Conservation (phyloP, 2,329 filamentous ascomycete genomes). For the Aspergillus vadensis region DNA sequence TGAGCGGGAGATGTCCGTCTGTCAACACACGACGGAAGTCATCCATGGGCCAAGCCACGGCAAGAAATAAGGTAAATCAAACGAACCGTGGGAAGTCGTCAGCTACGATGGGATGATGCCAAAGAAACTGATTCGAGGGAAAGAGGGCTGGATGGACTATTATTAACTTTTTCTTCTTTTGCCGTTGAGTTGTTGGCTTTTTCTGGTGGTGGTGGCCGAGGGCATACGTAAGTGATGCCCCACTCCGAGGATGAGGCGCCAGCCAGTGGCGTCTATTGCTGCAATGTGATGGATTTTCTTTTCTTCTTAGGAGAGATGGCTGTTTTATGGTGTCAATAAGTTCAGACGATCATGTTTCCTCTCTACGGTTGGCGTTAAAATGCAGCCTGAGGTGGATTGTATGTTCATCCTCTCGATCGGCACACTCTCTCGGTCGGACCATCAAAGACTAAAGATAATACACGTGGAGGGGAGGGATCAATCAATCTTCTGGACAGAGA, state of each 20-base stretch:
- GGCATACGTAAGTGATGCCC: conserved; percentile 10
- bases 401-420: too few species aligned
- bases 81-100: conserved; percentile 5
- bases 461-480: conserved; percentile 4
- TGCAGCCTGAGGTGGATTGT: too few species aligned
- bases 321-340: too few species aligned
- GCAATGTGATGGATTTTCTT: background rate
- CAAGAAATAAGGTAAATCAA: conserved; percentile 4
- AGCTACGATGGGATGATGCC: background rate
- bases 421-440: too few species aligned
- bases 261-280: background rate
- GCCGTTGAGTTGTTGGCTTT: background rate
- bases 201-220: background rate
- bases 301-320: background rate
- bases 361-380: too few species aligned
- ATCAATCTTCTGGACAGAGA: background rate
- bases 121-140: too few species aligned
- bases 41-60: background rate
- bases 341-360: too few species aligned
- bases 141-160: background rate
- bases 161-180: background rate
- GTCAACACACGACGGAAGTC: background rate
- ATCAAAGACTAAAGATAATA: background rate
- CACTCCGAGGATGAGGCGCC: background rate
- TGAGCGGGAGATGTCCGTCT: background rate